Evolutionary conservation across 148 eudicot genomes (phyloP), one percentile per base, ranked within the genome.

Genomic region (Drosera capensis): DNA sequence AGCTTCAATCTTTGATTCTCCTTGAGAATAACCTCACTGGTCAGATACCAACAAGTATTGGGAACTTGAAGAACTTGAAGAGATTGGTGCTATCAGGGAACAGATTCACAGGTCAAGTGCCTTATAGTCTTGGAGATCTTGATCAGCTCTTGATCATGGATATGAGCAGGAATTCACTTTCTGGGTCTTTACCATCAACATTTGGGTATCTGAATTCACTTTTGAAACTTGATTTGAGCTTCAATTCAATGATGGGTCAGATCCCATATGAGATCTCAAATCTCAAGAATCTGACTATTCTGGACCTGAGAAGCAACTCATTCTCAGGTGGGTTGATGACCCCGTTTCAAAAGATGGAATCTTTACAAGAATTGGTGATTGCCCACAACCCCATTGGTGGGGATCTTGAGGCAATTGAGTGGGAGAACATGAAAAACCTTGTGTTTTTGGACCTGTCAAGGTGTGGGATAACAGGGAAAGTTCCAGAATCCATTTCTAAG

Each of bases 221-320:
- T 8, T 23, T 90, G 8, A 90, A 90, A 71, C 94, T 90, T 40
- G 99, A 90, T 63, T 60, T 85, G 41, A 84, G 95, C 60, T 48
- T 66, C 65, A 90, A 90, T 46, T 52, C 52, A 40, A 25, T 90
- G 15, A 56, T 51, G 60, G 99, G 94, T 2, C 35, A 25, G 34
- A 71, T 90, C 45, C 85, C 95, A 16, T 20, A 22, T 15, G 59
- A 66, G 37, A 36, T 90, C 36, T 67, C 66, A 3, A 68, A 64
- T 20, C 16, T 90, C 49, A 78, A 70, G 68, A 68, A 64, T 25
- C 38, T 90, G 18, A 85, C 88, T 24, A 69, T 90, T 6, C 42
- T 90, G 53, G 99, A 90, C 55, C 62, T 90, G 28, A 68, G 93
- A 19, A 62, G 59, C 51, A 90, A 90, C 54, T 73, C 46, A 25